Percentiles rank a stretch among this genome's conserved stretches.
Conservation (phyloP, 2,329 filamentous ascomycete species). For the Paecilomyces variotii region DNA sequence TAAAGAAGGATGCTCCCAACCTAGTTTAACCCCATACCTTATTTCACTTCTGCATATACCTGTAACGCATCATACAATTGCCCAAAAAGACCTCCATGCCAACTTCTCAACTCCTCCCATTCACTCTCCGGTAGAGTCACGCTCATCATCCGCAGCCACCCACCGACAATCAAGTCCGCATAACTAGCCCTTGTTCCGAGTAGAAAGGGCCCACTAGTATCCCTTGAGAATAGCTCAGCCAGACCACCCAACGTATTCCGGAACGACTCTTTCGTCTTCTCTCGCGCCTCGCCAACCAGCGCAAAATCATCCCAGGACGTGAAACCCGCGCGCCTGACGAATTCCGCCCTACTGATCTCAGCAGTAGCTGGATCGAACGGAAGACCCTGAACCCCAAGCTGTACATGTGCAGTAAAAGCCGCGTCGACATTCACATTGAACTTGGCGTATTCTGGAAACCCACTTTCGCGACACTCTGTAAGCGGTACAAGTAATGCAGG, state of each 20-base stretch:
- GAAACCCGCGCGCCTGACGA: constrained; percentile 41
- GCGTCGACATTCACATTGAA: constrained; percentile 52
- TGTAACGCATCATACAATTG: constrained; percentile 41
- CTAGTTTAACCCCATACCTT: constrained; percentile 1
- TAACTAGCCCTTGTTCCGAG: constrained; percentile 41
- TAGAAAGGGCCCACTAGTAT: constrained; percentile 42
- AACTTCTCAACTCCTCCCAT: constrained; percentile 41
- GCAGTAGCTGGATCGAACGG: constrained; percentile 46
- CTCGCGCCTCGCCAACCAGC: constrained; percentile 32
- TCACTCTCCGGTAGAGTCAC: constrained; percentile 36
- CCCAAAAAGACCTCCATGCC: constrained; percentile 47
- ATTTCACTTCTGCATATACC: constrained; percentile 27
- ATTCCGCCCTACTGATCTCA: constrained; percentile 39
- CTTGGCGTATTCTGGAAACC: constrained; percentile 32
- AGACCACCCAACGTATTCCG: constrained; percentile 35
- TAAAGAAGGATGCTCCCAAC: no score
- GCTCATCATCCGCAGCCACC: constrained; percentile 45
- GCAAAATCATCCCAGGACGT: constrained; percentile 32
- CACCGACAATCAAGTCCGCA: constrained; percentile 51
- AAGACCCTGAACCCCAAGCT: constrained; percentile 35
- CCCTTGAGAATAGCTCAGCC: constrained; percentile 32
- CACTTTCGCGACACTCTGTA: constrained; percentile 19
- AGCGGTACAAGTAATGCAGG: constrained; percentile 30
- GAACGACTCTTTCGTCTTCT: constrained; percentile 34
- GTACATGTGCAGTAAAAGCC: constrained; percentile 42